phyloP scores from a whole-genome alignment of 179 eudicot species.

The Carnegiea gigantea region DNA sequence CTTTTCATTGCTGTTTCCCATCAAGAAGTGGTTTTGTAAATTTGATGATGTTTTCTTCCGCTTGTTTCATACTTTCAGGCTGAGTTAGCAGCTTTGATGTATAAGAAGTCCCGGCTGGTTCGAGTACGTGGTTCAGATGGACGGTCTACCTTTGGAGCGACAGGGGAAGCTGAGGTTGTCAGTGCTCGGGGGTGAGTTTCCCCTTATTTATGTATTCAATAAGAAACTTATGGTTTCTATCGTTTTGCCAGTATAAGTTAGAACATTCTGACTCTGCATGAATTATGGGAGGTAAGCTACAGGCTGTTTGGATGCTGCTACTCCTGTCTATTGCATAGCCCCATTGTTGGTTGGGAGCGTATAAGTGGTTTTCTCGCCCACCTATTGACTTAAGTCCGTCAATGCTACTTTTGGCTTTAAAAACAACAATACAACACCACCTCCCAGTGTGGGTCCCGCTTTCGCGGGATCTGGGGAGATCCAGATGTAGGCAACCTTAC shows the following conservation, averaged over 20 bases:
- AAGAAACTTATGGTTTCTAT: not conserved
- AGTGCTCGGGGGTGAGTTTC: conserved; percentile 93
- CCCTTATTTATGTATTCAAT: not conserved
- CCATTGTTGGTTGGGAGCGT: not conserved
- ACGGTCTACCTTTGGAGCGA: conserved; percentile 69
- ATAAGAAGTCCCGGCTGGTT: conserved; percentile 84
- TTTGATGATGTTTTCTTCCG: not conserved
- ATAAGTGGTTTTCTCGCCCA: not conserved
- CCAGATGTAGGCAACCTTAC: no score
- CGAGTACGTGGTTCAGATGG: conserved; percentile 81
- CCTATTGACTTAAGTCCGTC: not conserved
- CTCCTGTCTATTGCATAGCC: no score
- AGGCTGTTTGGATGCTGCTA: not conserved
- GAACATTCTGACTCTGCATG: not conserved
- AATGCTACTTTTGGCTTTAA: not conserved
- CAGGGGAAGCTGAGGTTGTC: conserved; percentile 93
- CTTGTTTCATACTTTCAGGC: conserved; percentile 50
- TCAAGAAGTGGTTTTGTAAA: not conserved
- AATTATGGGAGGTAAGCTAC: no score
- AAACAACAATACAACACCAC: no score
- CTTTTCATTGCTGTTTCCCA: not conserved
- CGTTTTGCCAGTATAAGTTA: not conserved
- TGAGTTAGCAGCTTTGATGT: conserved; percentile 95
- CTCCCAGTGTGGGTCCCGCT: no score
- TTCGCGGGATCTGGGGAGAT: no score